phyloP scores from a whole-genome alignment of 139 green algal species.

The Asterochloris sp. region DNA sequence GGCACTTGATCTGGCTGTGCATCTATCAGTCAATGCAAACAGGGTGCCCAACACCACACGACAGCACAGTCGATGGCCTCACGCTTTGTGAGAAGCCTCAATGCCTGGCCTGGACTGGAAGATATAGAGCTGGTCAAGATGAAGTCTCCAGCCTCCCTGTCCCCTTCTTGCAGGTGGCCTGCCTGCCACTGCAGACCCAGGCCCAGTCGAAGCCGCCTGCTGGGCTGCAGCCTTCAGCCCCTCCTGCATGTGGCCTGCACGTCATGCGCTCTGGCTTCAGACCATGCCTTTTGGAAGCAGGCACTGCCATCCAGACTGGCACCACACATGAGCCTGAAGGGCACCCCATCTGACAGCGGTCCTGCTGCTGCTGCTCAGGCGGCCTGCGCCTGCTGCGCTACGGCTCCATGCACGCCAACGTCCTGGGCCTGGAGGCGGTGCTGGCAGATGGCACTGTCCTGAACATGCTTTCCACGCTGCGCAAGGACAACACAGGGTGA shows the following conservation, averaged over 20 bases:
- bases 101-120: no score
- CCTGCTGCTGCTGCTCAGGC: constrained; percentile 36
- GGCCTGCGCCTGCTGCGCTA: constrained; percentile 88
- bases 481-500: constrained; percentile 97
- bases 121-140: no score
- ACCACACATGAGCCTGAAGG: not conserved
- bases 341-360: not conserved
- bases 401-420: constrained; percentile 85
- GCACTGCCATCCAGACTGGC: not conserved
- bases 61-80: no score
- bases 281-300: not conserved
- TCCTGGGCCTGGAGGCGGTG: constrained; percentile 93
- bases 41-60: no score
- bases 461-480: constrained; percentile 73
- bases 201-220: not conserved
- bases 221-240: not conserved
- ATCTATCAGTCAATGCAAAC: no score
- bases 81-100: no score
- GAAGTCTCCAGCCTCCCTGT: no score
- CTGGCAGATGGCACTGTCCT: constrained; percentile 84
- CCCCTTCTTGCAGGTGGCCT: no score
- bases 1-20: no score
- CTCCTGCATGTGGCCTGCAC: not conserved
- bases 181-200: no score
- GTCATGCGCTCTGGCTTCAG: no score